Evolutionary conservation across 495 filamentous ascomycete genomes (phyloP).

Genomic region (Elasticomyces elasticus): DNA sequence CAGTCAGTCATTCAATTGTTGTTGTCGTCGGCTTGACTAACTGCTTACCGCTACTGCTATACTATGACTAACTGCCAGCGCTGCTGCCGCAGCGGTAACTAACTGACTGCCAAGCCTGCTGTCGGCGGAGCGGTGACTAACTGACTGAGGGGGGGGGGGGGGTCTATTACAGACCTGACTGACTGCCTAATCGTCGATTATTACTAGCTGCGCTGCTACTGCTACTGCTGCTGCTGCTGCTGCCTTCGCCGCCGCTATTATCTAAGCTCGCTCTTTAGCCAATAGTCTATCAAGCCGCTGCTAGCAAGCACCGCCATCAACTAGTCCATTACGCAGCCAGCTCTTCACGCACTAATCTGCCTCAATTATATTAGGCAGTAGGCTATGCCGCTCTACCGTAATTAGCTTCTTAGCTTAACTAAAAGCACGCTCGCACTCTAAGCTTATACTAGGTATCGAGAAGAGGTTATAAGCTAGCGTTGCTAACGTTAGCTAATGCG

Average conservation of each 20-base stretch:
- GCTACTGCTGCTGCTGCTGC: not conserved
- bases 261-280: not conserved
- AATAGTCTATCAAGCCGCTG: not conserved
- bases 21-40: not conserved
- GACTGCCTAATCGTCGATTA: not conserved
- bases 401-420: constrained; percentile 9
- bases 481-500: constrained; percentile 8
- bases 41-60: not conserved
- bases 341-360: constrained; percentile 5
- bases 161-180: not conserved
- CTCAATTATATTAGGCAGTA: constrained; percentile 1
- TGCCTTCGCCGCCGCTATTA: not conserved
- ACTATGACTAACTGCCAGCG: too few relatives aligned
- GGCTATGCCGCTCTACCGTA: constrained; percentile 2
- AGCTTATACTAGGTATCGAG: constrained; percentile 8
- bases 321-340: not conserved
- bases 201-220: not conserved
- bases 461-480: constrained; percentile 5
- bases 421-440: constrained; percentile 11
- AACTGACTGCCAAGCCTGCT: not conserved
- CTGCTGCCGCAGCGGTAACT: too few relatives aligned
- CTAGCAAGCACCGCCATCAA: not conserved
- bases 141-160: not conserved
- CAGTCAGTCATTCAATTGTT: constrained; percentile 3
- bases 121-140: not conserved